Conservation (phyloP, 1,139 yeast species). For the Kodamaea ohmeri region DNA sequence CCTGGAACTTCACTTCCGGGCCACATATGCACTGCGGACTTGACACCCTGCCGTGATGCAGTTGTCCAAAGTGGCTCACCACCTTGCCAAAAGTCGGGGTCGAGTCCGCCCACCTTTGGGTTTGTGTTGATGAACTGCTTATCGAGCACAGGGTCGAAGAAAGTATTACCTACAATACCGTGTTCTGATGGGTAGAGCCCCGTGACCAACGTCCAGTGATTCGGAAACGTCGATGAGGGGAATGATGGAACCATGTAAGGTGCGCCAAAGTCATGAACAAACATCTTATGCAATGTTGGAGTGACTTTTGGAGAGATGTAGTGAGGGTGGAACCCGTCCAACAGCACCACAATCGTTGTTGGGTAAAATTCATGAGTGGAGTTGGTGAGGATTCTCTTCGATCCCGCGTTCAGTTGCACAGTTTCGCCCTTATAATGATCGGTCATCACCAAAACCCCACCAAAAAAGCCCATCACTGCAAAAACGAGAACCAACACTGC, state of each 20-base stretch:
- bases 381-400: slow-evolving; percentile 42
- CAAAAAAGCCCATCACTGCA: neutral
- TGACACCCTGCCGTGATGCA: slow-evolving; percentile 61
- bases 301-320: slow-evolving; percentile 66
- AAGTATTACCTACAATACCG: slow-evolving; percentile 84
- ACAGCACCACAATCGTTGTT: slow-evolving; percentile 71
- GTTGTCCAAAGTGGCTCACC: slow-evolving; percentile 91
- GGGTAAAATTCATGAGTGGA: slow-evolving; percentile 74
- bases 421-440: neutral
- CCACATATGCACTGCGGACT: slow-evolving; percentile 92
- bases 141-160: slow-evolving; percentile 58
- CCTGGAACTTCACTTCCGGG: slow-evolving; percentile 82
- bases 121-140: slow-evolving; percentile 65
- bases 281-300: slow-evolving; percentile 63
- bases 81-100: slow-evolving; percentile 72
- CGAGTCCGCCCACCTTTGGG: slow-evolving; percentile 52
- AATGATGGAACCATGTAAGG: slow-evolving; percentile 87
- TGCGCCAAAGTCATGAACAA: slow-evolving; percentile 58
- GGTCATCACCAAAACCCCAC: neutral
- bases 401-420: neutral
- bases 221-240: slow-evolving; percentile 88
- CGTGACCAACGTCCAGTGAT: slow-evolving; percentile 88
- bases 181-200: slow-evolving; percentile 83
- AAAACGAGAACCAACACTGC: neutral
- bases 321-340: slow-evolving; percentile 92